Evolutionary conservation across 2,329 filamentous ascomycete species (phyloP), one percentile per base, ranked within the genome.

Genomic region (Lachnellula occidentalis): DNA sequence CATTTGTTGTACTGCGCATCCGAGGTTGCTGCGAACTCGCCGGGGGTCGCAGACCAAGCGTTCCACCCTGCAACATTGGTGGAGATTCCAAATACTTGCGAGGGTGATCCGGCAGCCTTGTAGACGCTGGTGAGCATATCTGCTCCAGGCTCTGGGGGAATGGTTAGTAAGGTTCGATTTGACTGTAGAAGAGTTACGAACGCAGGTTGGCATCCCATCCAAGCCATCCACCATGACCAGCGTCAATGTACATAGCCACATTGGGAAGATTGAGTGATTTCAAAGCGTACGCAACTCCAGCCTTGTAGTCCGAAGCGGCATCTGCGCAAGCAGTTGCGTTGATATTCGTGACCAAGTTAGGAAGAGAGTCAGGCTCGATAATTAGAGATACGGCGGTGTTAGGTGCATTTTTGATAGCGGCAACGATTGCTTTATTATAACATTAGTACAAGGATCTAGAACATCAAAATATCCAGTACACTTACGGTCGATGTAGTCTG

Each of bases 21-120:
- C 19, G 66, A 61, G 63, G 75, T 73, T 34, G 70, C 70, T 31
- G 61, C 50, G 56, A 69, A 69, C 43, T 64, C 60, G 27, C 64
- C 63, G 45, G 64, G 64, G 43, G 27, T 51, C 46, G 58, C 34
- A 27, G 56, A 56, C 56, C 57, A 70, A 24, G 64, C 66, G 63
- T 82, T 82, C 71, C 79, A 82, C 73, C 80, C 80, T 59, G 79
- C 73, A n/a, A 82, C 77, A 67, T 82, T 82, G 64, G 79, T 82
- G 27, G 74, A 78, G 47, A 82, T 71, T 52, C 79, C 79, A 52
- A 80, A 78, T 50, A 82, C 71, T 34, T 76, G 65, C 17, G 70
- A 68, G 15, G 78, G 79, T 34, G 71, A 74, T 41, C 78, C 74
- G 14, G 79, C 75, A 24, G 75, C 70, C 58, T 73, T 76, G 72